These are phyloP conservation scores for Fusarium paranaense DNA, from an alignment of 2,329 filamentous ascomycete species.

Conservation along the genomic window DNA sequence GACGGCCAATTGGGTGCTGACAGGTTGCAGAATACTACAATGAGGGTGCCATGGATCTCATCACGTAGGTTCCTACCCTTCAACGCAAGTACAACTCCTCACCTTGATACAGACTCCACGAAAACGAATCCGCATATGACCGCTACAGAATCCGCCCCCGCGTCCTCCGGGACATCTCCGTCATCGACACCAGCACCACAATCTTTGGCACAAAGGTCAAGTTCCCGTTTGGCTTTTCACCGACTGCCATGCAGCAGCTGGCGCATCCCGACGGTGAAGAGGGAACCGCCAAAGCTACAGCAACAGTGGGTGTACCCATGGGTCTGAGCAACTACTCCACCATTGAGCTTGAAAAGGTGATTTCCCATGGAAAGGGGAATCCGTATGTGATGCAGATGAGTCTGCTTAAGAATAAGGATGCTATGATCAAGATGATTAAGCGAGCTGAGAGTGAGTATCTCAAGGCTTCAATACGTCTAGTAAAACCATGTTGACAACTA, in stretches of 20 bases:
- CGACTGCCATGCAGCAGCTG: constrained; percentile 25
- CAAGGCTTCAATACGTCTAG: not conserved
- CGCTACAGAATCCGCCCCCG: constrained; percentile 27
- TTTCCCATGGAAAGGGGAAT: constrained; percentile 16
- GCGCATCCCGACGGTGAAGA: constrained; percentile 23
- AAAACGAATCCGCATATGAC: constrained; percentile 20
- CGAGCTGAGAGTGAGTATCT: constrained; percentile 19
- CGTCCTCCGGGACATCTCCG: constrained; percentile 19
- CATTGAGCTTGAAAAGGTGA: constrained; percentile 28
- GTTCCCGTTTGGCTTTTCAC: constrained; percentile 28
- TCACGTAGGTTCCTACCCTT: not conserved
- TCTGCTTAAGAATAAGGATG: constrained; percentile 21
- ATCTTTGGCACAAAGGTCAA: constrained; percentile 21
- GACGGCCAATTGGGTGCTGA: not conserved
- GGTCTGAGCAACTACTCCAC: constrained; percentile 25
- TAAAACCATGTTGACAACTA: not conserved
- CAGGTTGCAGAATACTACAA: not conserved
- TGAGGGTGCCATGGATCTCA: constrained; percentile 1
- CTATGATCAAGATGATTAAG: constrained; percentile 11
- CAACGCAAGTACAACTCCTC: not conserved
- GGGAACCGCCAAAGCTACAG: constrained; percentile 18
- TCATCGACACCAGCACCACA: constrained; percentile 19
- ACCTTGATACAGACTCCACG: constrained; percentile 7
- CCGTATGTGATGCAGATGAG: constrained; percentile 29
- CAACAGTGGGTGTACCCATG: constrained; percentile 13